These are phyloP conservation scores for Penicillium sp. DNA, from an alignment of 2,329 filamentous ascomycete species.

Conservation along the genomic window DNA sequence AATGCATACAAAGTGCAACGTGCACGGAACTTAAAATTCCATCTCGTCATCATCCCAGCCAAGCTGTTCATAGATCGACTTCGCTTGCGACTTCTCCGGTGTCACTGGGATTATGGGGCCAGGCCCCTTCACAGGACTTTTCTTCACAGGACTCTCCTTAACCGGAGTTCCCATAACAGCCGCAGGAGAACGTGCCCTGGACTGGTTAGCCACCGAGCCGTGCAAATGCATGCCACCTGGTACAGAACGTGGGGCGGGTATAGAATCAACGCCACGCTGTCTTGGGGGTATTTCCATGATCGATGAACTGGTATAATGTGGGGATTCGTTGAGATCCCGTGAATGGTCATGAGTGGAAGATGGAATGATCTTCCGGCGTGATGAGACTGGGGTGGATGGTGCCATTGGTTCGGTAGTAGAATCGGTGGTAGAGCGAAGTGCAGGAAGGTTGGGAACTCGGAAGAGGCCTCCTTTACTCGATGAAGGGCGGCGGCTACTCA, in stretches of 20 bases:
- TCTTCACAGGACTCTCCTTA: constrained; percentile 18
- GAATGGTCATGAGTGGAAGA: constrained; percentile 5
- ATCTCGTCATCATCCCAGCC: constrained; percentile 44
- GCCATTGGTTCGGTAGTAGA: constrained; percentile 14
- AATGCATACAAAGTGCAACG: neutral
- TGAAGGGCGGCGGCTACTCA: constrained; percentile 10
- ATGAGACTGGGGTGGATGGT: constrained; percentile 29
- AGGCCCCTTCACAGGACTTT: neutral
- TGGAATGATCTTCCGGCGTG: constrained; percentile 17
- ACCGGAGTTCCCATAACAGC: constrained; percentile 32
- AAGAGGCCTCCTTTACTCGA: constrained; percentile 24
- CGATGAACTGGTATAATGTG: constrained; percentile 12
- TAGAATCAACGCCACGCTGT: constrained; percentile 3
- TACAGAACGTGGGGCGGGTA: constrained; percentile 9
- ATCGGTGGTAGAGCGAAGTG: constrained; percentile 17
- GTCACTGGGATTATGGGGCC: constrained; percentile 27
- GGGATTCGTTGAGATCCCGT: constrained; percentile 6
- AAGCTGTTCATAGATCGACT: constrained; percentile 42
- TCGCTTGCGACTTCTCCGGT: constrained; percentile 33
- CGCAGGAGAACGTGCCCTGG: constrained; percentile 12
- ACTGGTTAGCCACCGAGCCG: neutral
- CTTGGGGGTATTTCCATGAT: constrained; percentile 32
- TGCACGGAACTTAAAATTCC: constrained; percentile 12
- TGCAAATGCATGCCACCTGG: constrained; percentile 6
- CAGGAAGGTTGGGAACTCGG: constrained; percentile 26